Evolutionary conservation across 2,329 filamentous ascomycete genomes (phyloP), one percentile per base, ranked within the genome.

Genomic region (Cryphonectria carpinicola): DNA sequence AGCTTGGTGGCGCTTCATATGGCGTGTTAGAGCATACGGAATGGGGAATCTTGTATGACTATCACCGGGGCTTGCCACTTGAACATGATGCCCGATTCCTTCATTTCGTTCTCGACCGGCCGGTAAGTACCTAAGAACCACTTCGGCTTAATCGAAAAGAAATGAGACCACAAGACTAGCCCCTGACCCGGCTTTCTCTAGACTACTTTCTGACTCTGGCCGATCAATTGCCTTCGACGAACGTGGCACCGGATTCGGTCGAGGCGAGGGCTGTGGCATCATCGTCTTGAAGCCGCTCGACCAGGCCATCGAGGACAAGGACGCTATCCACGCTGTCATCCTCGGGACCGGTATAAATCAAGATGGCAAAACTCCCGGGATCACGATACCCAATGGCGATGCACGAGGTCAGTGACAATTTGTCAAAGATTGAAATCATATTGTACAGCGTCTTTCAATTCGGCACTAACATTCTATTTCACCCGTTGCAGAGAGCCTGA

Each of bases 231-330:
- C 86, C 41, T 88, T 84, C 73, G 87, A 87, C 74, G 77, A 78
- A 25, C 79, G 81, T 63, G 87, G 84, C 6, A 84, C 84, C 54
- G 90, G 90, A 0, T 92, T 89, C 74, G 88, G 85, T 0, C 84
- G 89, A 13, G 89, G 88, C 11, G 89, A 91, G 74, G 89, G 88
- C 4, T 83, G 85, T 28, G 87, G 81, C 8, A 81, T 85, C 65
- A 74, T 91, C 3, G 76, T 90, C 14, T 76, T 91, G 17, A 69
- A 69, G 25, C 66, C 54, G 1, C 67, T 72, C 10, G 4, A 52
- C 14, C 28, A 66, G 17, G 71, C 71, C 0, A 35, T 72, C 2
- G n/a, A 11, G 5, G 65, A 82, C 72, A 85, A 85, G 35, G 88
- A 91, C 75, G 81, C 83, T 1, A 85, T 88, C 70, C 80, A 83